Conservation (phyloP, 2,329 filamentous ascomycete genomes). For the Mycosphaerella sp. region DNA sequence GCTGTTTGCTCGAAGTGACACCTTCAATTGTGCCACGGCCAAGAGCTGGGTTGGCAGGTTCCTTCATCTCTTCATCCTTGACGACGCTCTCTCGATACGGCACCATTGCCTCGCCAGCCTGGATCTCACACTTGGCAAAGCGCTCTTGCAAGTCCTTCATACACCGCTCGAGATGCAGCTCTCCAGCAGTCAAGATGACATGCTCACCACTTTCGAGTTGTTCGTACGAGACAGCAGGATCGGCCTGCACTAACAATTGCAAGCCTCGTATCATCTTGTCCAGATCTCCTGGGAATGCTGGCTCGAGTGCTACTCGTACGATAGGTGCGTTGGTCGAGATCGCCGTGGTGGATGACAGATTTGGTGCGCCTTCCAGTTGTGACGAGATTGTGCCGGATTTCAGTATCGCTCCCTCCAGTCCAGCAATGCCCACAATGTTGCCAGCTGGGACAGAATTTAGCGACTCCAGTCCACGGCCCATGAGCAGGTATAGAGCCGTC, state of each 20-base stretch:
- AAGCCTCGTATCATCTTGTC: slow-evolving; percentile 92
- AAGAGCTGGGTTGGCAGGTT: slow-evolving; percentile 76
- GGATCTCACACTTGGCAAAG: slow-evolving; percentile 90
- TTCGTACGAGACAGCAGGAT: slow-evolving; percentile 94
- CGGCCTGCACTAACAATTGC: slow-evolving; percentile 81
- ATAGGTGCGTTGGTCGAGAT: slow-evolving; percentile 70
- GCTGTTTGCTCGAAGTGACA: slow-evolving; percentile 76
- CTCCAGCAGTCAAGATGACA: slow-evolving; percentile 87
- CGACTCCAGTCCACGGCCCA: slow-evolving; percentile 83
- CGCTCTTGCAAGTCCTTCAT: slow-evolving; percentile 87
- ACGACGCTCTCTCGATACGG: slow-evolving; percentile 93
- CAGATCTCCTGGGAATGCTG: slow-evolving; percentile 79
- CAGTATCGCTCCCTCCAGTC: slow-evolving; percentile 85
- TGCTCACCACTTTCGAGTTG: slow-evolving; percentile 90
- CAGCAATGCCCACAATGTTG: slow-evolving; percentile 90
- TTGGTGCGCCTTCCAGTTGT: slow-evolving; percentile 76
- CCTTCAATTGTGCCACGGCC: slow-evolving; percentile 74
- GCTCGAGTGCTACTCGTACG: slow-evolving; percentile 92
- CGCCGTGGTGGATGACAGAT: slow-evolving; percentile 78
- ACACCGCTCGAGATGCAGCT: slow-evolving; percentile 89
- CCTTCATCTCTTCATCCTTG: slow-evolving; percentile 78
- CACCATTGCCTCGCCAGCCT: slow-evolving; percentile 88
- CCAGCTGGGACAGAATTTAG: slow-evolving; percentile 82
- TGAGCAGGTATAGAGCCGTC: slow-evolving; percentile 85
- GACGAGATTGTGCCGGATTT: slow-evolving; percentile 94